Base-by-base conservation (phyloP, 1,284 basidiomycete genomes). In the Sphagnurus paluster region DNA sequence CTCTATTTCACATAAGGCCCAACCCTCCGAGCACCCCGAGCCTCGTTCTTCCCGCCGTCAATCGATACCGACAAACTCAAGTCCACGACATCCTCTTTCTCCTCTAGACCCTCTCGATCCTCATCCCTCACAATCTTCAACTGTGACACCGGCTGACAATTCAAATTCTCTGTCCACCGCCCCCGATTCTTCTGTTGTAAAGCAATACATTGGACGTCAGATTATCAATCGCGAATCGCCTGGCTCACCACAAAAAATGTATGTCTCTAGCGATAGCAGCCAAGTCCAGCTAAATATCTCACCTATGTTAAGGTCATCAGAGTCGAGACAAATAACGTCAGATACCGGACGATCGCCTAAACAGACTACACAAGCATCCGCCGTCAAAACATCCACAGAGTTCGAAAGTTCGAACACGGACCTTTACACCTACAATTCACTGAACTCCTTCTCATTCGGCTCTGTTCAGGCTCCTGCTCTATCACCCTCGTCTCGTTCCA, bases 371-470 rank as follows among this genome's bases (percentile, higher is more conserved):
- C 46, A 45, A 39, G 16, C 39, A 17, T 10, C 46, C 13, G 35
- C 44, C 35, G 26, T 38, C 17, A 41, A 44, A 34, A 40, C 44
- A 6, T 25, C 46, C 7, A 44, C 39, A 41, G 29, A 49, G 25
- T 25, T 46, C 4, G 48, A 53, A 17, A 23, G 20, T 11, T 38
- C 33, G 10, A 39, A 42, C 14, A 29, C 53, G 14, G 56, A 58
- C 46, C 33, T 62, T 24, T 62, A 61, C 47, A 58, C 55, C 10
- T 52, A 56, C 25, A 59, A 59, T 17, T 58, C 58, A 26, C 62
- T 73, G 30, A 57, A 66, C 21, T 65, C 66, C 3, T 73, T 69
- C 53, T 67, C 68, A 6, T 73, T 73, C 43, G 71, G 71, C 10
- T 62, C 65, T 40, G 66, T 65, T 13, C 57, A 54, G 17, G 50